Percentiles rank a stretch among this genome's conserved stretches.
phyloP scores from a whole-genome alignment of 495 filamentous ascomycete species.

The Bathelium albidoporum region DNA sequence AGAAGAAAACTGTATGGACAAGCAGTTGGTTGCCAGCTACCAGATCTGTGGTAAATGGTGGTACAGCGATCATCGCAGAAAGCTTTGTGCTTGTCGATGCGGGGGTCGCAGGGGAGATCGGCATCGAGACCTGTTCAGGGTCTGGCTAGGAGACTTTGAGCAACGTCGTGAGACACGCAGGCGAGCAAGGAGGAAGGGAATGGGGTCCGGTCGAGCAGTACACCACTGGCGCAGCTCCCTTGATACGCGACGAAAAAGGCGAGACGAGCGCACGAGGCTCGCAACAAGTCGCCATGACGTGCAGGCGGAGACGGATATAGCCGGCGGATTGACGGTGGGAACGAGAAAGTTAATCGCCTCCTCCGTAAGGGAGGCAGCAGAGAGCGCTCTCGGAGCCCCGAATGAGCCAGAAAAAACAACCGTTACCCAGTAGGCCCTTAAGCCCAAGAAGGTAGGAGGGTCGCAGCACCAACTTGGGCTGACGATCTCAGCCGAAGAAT shows the following conservation, averaged over 20 bases:
- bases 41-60: not conserved
- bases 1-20: not conserved
- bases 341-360: not conserved
- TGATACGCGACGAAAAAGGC: not conserved
- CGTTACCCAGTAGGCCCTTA: not conserved
- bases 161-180: not conserved
- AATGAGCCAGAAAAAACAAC: not conserved
- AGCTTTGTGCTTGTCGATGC: not conserved
- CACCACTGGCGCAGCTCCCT: not conserved
- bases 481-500: not conserved
- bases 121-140: not conserved
- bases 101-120: not conserved
- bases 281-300: not conserved
- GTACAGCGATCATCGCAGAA: not conserved
- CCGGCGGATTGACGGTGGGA: not conserved
- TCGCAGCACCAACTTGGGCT: not conserved
- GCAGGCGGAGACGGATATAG: constrained; percentile 3
- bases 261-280: not conserved
- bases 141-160: not conserved
- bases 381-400: not conserved
- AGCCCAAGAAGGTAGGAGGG: not conserved
- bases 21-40: not conserved
- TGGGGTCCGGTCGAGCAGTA: not conserved
- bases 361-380: not conserved
- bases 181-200: not conserved